Base-by-base conservation (phyloP, 2,329 filamentous ascomycete species). In the Pezizomycotina sp. region DNA sequence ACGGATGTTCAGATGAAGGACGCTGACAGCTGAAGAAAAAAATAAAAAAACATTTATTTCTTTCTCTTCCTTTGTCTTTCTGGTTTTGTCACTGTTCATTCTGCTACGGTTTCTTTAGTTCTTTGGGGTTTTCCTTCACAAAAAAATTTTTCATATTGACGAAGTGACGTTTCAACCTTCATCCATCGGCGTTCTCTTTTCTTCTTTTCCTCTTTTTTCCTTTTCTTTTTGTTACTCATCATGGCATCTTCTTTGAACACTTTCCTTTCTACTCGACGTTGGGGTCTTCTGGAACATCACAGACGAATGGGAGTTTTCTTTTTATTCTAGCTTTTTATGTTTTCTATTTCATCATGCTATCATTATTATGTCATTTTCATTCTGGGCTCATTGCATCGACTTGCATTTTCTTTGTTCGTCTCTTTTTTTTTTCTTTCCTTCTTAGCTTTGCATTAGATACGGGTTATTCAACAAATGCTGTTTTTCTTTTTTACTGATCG, bases 301-400 rank as follows among this genome's bases (percentile, higher is more conserved):
- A 29, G 48, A 47, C 19, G 47, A 53, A 34, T 50, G 52, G 52
- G 52, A 53, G 51, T 30, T 6, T 30, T 21, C 27, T 38, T 40
- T 43, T 39, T 36, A 30, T 40, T 46, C 43, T 46, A 30, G 22
- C 37, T 32, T 29, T 13, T 30, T 32, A 22, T 31, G 26, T 45
- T 39, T 15, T 25, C 34, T 23, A 19, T 19, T 18, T 32, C 13
- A 34, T 22, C 16, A 40, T 21, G 29, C 26, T 25, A 14, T 19
- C 23, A 18, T 20, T 30, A 15, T 31, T 19, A 12, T 19, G 18
- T 19, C 23, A 28, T 35, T 10, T 20, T 36, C 22, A 37, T 14
- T 12, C 9, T 34, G 21, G 21, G 14, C 22, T 18, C n/a, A 34
- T 18, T 16, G 19, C 12, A 13, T 14, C 26, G 24, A n/a, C n/a